A percentile compares a stretch with the other conserved stretches of the same genome.
These are phyloP conservation scores for Colletotrichum orbiculare DNA, from an alignment of 2,329 filamentous ascomycete species.

Conservation along the genomic window DNA sequence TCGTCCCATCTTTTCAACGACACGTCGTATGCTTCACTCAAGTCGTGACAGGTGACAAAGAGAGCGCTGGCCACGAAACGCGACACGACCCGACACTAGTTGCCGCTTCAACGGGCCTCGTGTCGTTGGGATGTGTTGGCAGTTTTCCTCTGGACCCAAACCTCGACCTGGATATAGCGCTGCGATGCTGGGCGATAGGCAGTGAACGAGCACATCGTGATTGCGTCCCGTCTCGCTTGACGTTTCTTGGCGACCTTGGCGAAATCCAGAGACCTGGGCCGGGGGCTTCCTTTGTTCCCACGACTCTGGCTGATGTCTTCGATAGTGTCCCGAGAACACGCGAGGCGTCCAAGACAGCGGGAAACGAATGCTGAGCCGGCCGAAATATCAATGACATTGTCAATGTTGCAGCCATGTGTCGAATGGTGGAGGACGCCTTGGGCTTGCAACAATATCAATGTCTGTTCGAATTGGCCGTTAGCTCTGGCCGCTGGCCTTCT, in stretches of 20 bases:
- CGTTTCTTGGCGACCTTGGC: conserved; percentile 18
- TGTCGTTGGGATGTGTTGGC: neutral
- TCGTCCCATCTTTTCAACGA: conserved; percentile 26
- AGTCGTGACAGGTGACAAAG: conserved; percentile 9
- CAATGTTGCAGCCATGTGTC: too few relatives aligned
- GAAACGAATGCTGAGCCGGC: neutral
- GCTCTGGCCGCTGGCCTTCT: too few relatives aligned
- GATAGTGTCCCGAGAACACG: neutral
- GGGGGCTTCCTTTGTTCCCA: conserved; percentile 10
- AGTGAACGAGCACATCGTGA: neutral
- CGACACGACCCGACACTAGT: conserved; percentile 3
- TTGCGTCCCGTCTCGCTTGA: neutral
- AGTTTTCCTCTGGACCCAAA: too few relatives aligned
- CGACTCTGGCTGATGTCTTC: neutral
- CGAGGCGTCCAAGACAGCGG: neutral
- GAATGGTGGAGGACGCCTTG: too few relatives aligned
- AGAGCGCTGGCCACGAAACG: conserved; percentile 5
- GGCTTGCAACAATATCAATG: too few relatives aligned
- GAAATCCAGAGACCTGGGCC: conserved; percentile 5
- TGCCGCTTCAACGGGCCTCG: conserved; percentile 3
- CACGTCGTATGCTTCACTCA: conserved; percentile 13
- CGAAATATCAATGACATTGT: conserved; percentile 2
- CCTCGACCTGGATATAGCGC: too few relatives aligned
- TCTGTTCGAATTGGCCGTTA: too few relatives aligned
- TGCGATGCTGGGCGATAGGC: neutral